A percentile compares a stretch with the other conserved stretches of the same genome.
Evolutionary conservation across 2,329 filamentous ascomycete genomes (phyloP).

Genomic region (Akanthomyces uredinophilus): DNA sequence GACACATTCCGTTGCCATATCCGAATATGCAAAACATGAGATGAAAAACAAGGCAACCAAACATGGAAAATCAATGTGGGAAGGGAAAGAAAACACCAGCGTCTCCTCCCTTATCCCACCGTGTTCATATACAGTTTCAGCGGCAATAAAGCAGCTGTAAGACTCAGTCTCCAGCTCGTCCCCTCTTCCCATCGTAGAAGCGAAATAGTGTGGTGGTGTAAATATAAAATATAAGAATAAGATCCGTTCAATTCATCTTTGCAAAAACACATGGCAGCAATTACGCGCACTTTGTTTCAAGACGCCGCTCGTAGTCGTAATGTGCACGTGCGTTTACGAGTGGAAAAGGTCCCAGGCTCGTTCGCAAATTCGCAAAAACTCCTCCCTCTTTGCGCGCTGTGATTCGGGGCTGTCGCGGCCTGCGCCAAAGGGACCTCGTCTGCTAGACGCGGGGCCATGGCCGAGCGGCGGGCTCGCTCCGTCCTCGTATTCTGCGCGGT

Average conservation of each 20-base stretch:
- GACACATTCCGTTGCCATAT: background rate
- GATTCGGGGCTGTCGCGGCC: slow-evolving; percentile 80
- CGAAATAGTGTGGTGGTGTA: background rate
- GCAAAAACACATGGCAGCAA: slow-evolving; percentile 8
- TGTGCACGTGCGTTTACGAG: slow-evolving; percentile 51
- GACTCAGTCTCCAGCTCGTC: background rate
- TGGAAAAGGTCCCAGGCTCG: slow-evolving; percentile 97
- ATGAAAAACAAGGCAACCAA: background rate
- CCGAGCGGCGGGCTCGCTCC: slow-evolving; percentile 81
- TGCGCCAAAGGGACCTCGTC: slow-evolving; percentile 70
- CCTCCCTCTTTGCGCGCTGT: slow-evolving; percentile 80
- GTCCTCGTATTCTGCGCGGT: slow-evolving; percentile 88
- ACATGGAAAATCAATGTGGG: background rate
- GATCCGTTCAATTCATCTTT: slow-evolving; percentile 10
- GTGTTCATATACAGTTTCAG: background rate
- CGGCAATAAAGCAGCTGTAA: background rate
- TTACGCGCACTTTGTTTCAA: background rate
- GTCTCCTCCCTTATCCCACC: background rate
- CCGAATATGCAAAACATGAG: background rate
- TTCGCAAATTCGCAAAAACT: slow-evolving; percentile 81
- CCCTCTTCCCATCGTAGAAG: background rate
- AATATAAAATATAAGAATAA: slow-evolving; percentile 6
- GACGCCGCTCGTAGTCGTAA: slow-evolving; percentile 17
- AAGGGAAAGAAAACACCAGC: background rate
- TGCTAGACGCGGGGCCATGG: slow-evolving; percentile 58